phyloP scores from a whole-genome alignment of 805 yeast species.

The Nakazawaea wickerhamii region DNA sequence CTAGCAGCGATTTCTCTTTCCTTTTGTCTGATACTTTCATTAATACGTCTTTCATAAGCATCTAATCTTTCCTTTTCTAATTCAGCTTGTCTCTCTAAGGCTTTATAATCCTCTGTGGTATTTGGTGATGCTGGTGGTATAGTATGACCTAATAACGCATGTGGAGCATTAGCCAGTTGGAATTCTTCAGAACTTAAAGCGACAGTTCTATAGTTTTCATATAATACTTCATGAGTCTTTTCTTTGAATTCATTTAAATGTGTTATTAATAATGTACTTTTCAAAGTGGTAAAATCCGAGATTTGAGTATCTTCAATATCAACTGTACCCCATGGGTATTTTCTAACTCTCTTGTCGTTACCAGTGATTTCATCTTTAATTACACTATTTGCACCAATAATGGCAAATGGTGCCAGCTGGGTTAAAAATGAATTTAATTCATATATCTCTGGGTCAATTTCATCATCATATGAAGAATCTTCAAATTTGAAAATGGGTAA shows the following conservation, averaged over 20 bases:
- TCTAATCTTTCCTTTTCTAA: conserved; percentile 84
- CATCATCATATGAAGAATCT: conserved; percentile 40
- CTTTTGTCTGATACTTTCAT: conserved; percentile 75
- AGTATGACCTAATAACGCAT: neutral
- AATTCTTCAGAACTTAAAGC: conserved; percentile 38
- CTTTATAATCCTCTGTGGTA: conserved; percentile 26
- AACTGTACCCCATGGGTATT: conserved; percentile 66
- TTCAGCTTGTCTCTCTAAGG: conserved; percentile 85
- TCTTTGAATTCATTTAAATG: conserved; percentile 88
- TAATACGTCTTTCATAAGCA: conserved; percentile 84
- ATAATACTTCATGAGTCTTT: conserved; percentile 77
- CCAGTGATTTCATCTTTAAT: conserved; percentile 30
- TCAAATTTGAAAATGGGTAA: conserved; percentile 79
- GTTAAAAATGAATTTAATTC: conserved; percentile 33
- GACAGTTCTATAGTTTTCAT: conserved; percentile 86
- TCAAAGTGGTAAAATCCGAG: conserved; percentile 75
- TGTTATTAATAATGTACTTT: conserved; percentile 74
- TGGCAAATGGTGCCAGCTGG: conserved; percentile 54
- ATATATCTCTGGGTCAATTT: conserved; percentile 24
- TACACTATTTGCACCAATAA: conserved; percentile 50
- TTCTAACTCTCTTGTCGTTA: conserved; percentile 40
- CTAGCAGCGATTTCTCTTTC: conserved; percentile 78
- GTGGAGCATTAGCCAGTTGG: conserved; percentile 3
- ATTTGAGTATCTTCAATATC: conserved; percentile 57
- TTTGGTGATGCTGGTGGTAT: neutral